These are phyloP conservation scores for Gloeopeniophorella convolvens DNA, from an alignment of 768 basidiomycete genomes.

Conservation along the genomic window DNA sequence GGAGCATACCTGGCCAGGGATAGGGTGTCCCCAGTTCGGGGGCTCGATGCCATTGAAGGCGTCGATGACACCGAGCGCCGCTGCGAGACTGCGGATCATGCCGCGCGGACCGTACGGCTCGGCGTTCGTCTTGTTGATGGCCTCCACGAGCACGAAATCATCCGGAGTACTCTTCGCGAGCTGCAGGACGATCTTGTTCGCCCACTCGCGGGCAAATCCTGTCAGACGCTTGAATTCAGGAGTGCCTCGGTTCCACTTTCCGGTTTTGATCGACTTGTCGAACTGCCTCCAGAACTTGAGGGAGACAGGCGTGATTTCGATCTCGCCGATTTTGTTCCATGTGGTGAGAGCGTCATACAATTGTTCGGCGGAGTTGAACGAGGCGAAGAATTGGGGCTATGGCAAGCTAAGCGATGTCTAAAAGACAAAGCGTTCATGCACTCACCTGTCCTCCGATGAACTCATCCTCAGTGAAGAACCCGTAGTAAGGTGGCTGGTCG, in stretches of 20 bases:
- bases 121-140: slow-evolving; percentile 2
- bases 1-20: not conserved
- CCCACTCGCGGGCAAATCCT: not conserved
- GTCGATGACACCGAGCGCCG: slow-evolving; percentile 7
- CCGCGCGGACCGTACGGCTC: slow-evolving; percentile 15
- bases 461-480: slow-evolving; percentile 10
- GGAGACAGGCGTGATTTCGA: slow-evolving; percentile 27
- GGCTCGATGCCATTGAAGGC: slow-evolving; percentile 3
- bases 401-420: too few relatives aligned
- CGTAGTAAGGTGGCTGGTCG: slow-evolving; percentile 9
- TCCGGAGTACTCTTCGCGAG: slow-evolving; percentile 8
- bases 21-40: slow-evolving; percentile 14
- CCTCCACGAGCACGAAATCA: slow-evolving; percentile 12
- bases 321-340: slow-evolving; percentile 22
- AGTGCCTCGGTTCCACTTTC: not conserved
- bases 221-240: not conserved
- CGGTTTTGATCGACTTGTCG: not conserved
- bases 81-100: slow-evolving; percentile 14
- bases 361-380: slow-evolving; percentile 27
- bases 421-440: too few relatives aligned
- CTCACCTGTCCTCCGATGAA: slow-evolving; percentile 14
- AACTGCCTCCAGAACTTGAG: slow-evolving; percentile 26
- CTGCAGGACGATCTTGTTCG: slow-evolving; percentile 16
- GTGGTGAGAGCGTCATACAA: slow-evolving; percentile 25
- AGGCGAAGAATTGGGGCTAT: slow-evolving; percentile 27